Conservation (phyloP, 345 rosid genomes). For the Eucalyptus shirleyi region DNA sequence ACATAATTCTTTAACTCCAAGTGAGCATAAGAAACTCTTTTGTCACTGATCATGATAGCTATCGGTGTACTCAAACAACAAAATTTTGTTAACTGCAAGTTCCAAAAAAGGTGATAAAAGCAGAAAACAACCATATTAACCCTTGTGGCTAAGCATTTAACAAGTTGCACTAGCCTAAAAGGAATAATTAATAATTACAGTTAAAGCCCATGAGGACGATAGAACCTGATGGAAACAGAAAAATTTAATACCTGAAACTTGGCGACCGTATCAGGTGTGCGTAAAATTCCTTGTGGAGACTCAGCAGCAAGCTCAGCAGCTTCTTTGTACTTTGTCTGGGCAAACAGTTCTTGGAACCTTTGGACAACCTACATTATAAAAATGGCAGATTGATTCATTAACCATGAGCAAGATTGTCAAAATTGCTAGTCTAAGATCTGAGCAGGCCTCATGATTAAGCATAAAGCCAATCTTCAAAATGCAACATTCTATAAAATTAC, state of each 20-base stretch:
- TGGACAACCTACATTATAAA: constrained; percentile 58
- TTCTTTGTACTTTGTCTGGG: constrained; percentile 97
- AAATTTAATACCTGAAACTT: constrained; percentile 75
- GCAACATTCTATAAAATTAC: background rate
- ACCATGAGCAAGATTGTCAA: background rate
- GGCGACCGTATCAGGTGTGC: constrained; percentile 96
- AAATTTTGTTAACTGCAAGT: background rate
- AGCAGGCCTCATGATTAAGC: background rate
- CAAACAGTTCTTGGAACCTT: constrained; percentile 95
- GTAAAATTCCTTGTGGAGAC: constrained; percentile 94
- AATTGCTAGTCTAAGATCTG: background rate
- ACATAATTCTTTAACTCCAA: background rate
- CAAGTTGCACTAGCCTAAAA: background rate
- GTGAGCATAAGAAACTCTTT: background rate
- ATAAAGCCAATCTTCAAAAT: background rate
- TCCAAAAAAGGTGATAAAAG: background rate
- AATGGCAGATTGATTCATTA: background rate
- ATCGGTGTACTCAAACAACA: background rate
- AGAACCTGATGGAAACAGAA: background rate
- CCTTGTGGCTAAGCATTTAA: background rate
- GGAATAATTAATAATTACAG: background rate
- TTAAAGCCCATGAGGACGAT: background rate
- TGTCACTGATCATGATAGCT: background rate
- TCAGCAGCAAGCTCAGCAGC: constrained; percentile 99
- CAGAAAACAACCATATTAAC: background rate